Base-by-base conservation (phyloP, 2,329 filamentous ascomycete genomes). In the Chrysoporthe austroafricana region DNA sequence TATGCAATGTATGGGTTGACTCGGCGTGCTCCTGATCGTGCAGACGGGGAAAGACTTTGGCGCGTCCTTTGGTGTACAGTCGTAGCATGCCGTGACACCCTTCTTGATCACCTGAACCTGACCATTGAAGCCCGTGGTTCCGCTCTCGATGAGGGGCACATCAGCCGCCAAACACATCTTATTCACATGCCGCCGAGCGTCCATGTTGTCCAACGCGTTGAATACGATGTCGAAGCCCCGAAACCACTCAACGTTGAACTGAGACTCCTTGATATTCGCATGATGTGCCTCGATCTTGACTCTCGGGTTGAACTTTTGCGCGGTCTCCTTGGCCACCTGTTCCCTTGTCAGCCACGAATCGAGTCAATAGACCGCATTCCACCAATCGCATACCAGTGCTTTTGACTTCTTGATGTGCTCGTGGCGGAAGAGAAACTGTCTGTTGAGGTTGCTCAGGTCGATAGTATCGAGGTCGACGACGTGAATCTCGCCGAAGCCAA, bases 401-500 rank as follows among this genome's bases (percentile, higher is more conserved):
- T 99, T 99, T 1, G 95, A 89, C 79, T 97, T 97, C 80, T 97
- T 98, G 80, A 99, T 98, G 76, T 99, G 96, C 77, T 98, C 94
- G 74, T 95, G 91, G 70, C 94, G 88, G 79, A 99, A 99, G 60
- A 99, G 89, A 75, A 99, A 99, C 79, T 99, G 96, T 66, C 96
- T 92, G 75, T 99, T 99, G 62, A 99, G 86, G 77, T 99, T 99
- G 81, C 94, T 97, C 32, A 99, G 86, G 77, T 99, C 96, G 81
- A 99, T 98, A 1, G 96, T 99, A 79, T 99, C 96, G 69, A 99
- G 91, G 79, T 99, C 96, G 73, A 99, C 93, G 58, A 98, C 90
- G 79, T 97, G 92, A 62, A 98, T 90, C 80, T 97, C 92, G 72
- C 93, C 93, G 74, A 97, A 99, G 72, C 95, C 94, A 56, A 90